Percentiles rank a stretch among this genome's conserved stretches.
phyloP scores from a whole-genome alignment of 768 basidiomycete species.

The Suillus fuscotomentosus region DNA sequence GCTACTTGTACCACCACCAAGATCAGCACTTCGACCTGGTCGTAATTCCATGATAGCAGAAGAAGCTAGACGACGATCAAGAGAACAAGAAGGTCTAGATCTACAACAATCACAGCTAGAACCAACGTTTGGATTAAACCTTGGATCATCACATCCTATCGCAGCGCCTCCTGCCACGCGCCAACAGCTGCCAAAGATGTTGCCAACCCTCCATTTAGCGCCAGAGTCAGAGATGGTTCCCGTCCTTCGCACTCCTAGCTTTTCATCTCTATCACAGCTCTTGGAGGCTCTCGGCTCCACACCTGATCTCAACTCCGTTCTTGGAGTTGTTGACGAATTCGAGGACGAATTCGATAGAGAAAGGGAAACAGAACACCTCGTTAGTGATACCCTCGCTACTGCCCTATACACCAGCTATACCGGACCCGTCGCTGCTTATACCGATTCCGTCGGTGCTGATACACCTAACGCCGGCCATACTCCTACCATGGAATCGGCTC shows the following conservation, averaged over 20 bases:
- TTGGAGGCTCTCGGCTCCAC: conserved; percentile 30
- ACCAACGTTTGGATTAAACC: conserved; percentile 29
- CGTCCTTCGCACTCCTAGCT: conserved; percentile 28
- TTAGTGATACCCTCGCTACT: not conserved
- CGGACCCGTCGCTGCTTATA: conserved; percentile 3
- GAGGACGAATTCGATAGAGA: conserved; percentile 3
- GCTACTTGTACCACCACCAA: conserved; percentile 29
- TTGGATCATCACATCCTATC: conserved; percentile 11
- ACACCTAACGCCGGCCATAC: not conserved
- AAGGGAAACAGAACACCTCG: not conserved
- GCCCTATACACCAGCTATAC: not conserved
- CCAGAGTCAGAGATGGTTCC: conserved; percentile 24
- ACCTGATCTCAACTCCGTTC: conserved; percentile 13
- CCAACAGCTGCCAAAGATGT: conserved; percentile 4
- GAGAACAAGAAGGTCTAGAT: not conserved
- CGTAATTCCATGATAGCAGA: conserved; percentile 14
- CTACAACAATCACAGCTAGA: not conserved
- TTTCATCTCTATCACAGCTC: conserved; percentile 30
- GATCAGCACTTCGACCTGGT: conserved; percentile 29
- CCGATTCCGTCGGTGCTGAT: not conserved
- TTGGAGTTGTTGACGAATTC: conserved; percentile 1
- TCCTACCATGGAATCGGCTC: not conserved
- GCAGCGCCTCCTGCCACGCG: conserved; percentile 7
- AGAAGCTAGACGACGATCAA: not conserved
- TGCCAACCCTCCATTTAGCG: conserved; percentile 4